Conservation (phyloP, 2,329 filamentous ascomycete species). For the Aspergillus brunneoviolaceus region DNA sequence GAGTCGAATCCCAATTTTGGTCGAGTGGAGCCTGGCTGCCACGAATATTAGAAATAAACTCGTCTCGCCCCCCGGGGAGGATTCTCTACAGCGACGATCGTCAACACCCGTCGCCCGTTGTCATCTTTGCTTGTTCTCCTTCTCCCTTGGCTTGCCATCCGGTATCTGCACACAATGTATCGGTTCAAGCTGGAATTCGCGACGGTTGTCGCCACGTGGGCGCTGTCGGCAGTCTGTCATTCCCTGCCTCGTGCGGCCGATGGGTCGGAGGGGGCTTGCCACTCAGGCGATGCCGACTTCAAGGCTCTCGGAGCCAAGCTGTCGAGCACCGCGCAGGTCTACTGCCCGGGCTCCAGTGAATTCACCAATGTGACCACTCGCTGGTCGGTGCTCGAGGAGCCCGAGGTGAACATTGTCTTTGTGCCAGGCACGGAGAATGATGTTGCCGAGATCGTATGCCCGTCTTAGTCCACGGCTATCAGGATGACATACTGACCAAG, state of each 20-base stretch:
- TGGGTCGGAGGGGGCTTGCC: neutral
- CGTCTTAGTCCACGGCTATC: neutral
- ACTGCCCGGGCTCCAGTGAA: constrained; percentile 42
- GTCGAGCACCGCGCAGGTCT: constrained; percentile 45
- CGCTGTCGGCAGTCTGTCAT: constrained; percentile 12
- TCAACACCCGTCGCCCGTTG: no score
- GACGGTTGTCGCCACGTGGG: constrained; percentile 29
- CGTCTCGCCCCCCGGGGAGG: no score
- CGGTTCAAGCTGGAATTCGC: constrained; percentile 16
- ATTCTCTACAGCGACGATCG: no score
- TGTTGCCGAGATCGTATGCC: constrained; percentile 49
- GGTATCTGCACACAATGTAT: neutral
- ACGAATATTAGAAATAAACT: no score
- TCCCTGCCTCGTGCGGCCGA: neutral
- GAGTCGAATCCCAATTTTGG: no score
- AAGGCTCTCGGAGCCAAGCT: constrained; percentile 23
- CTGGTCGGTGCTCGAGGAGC: constrained; percentile 49
- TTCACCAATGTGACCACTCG: constrained; percentile 43
- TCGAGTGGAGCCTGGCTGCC: no score
- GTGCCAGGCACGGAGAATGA: constrained; percentile 51
- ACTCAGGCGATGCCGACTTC: constrained; percentile 15
- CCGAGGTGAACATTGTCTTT: constrained; percentile 49
- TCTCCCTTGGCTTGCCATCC: neutral
- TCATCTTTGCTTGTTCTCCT: neutral
- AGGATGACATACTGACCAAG: neutral